phyloP scores from a whole-genome alignment of 2,329 filamentous ascomycete genomes.

The Chrysoporthe cubensis region DNA sequence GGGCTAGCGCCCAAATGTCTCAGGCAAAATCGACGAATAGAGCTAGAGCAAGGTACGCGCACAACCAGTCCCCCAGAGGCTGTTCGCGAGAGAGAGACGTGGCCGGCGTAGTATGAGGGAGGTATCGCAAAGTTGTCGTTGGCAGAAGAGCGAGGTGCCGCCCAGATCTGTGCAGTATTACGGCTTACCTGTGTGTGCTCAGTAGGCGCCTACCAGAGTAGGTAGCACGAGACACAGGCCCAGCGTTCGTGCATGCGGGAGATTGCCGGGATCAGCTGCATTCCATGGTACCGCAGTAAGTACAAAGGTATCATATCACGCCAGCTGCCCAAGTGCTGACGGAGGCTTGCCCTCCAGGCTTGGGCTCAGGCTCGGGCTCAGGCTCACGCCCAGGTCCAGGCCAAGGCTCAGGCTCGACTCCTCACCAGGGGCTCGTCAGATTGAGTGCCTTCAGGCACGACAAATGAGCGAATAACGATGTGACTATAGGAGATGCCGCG shows the following conservation, averaged over 20 bases:
- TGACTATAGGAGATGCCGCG: neutral
- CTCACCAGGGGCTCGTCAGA: neutral
- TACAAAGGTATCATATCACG: neutral
- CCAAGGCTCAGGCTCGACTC: neutral
- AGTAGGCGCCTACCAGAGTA: too few relatives aligned
- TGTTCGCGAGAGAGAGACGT: neutral
- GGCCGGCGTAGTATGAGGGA: neutral
- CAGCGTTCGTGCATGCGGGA: too few relatives aligned
- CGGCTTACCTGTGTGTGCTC: neutral
- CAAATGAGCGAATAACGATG: too few relatives aligned
- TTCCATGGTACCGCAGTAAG: neutral
- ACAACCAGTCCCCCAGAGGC: neutral
- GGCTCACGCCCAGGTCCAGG: too few relatives aligned
- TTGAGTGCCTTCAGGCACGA: neutral
- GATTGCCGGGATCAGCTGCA: neutral
- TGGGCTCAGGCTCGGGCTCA: neutral
- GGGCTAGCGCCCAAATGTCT: conserved; percentile 9
- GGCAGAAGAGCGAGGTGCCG: neutral
- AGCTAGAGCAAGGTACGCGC: neutral
- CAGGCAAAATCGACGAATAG: neutral
- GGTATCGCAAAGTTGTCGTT: neutral
- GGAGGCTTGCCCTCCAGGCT: neutral
- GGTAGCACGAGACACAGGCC: neutral
- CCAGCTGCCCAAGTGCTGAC: neutral
- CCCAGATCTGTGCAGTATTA: neutral